Base-by-base conservation (phyloP, 495 filamentous ascomycete species). In the Xylaria acuta region DNA sequence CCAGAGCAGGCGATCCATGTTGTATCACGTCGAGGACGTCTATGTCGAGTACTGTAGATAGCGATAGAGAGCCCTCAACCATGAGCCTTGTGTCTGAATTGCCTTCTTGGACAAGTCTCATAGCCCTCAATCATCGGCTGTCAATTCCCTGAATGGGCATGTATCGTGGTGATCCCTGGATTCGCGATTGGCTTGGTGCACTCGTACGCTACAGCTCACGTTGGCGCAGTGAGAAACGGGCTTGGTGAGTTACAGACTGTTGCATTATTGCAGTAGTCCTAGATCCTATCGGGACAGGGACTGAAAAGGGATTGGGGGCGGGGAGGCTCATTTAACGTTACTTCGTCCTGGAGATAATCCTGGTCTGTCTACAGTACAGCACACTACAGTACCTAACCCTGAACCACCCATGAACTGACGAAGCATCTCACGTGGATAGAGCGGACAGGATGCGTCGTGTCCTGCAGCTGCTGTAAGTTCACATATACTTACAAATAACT, bases 271-370 rank as follows among this genome's bases (percentile, higher is more conserved):
- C 38, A 69, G 36, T 32, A 20, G 34, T 58, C 40, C 34, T 25
- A 38, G 45, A 51, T 64, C 41, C 56, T 54, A 64, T 63, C 68
- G 69, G 69, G 59, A 54, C 45, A 64, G 27, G 36, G 36, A 56
- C 69, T 36, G 45, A 71, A 64, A 53, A 45, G 32, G 59, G 69
- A 64, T 43, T 64, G 69, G 69, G 69, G 69, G 68, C 68, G 59
- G 69, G 47, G 59, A 64, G 68, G 68, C 68, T 70, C 34, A 53
- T 45, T 71, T 30, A 72, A 64, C 70, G 70, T 72, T 67, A 66
- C 69, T 45, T 59, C 43, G 41, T 20, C n/a, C 30, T 47, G 18
- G 54, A 47, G 53, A 69, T 49, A 16, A 56, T 30, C 53, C 27
- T 51, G 30, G 30, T 58, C 64, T 32, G 1, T 0, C 34, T 40